A percentile compares a stretch with the other conserved stretches of the same genome.
phyloP scores from a whole-genome alignment of 805 yeast genomes.

The Saturnispora diversa region DNA sequence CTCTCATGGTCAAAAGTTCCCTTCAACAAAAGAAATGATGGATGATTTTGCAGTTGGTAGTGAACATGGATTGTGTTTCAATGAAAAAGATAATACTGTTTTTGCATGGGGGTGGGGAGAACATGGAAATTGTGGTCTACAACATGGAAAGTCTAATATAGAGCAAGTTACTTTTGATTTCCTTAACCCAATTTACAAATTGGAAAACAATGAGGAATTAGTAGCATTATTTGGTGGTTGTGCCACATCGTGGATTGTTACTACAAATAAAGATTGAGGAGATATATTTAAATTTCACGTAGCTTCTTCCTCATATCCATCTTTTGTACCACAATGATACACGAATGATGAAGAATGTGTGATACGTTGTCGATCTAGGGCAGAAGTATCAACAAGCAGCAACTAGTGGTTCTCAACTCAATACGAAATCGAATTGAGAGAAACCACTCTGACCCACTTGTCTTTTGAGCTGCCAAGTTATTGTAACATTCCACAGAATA shows the following conservation, averaged over 20 bases:
- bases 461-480: constrained; percentile 9
- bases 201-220: constrained; percentile 18
- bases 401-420: constrained; percentile 1
- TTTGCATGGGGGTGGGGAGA: constrained; percentile 98
- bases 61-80: constrained; percentile 66
- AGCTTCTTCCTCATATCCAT: constrained; percentile 76
- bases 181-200: constrained; percentile 30
- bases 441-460: constrained; percentile 4
- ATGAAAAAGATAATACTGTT: constrained; percentile 30
- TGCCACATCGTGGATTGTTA: constrained; percentile 56
- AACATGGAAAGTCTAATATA: constrained; percentile 9
- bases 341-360: constrained; percentile 78
- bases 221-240: constrained; percentile 48
- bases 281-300: constrained; percentile 45
- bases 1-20: constrained; percentile 59
- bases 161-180: constrained; percentile 32
- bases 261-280: background rate
- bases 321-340: constrained; percentile 32
- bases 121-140: constrained; percentile 85
- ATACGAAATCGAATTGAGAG: background rate
- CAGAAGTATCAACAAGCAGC: constrained; percentile 39
- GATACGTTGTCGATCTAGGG: constrained; percentile 57
- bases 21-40: background rate
- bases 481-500: background rate
- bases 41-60: constrained; percentile 50